Percentiles rank a stretch among this genome's conserved stretches.
phyloP scores from a whole-genome alignment of 225 moss, liverwort and hornwort genomes.

The Bryoerythrophyllum caledonicum region DNA sequence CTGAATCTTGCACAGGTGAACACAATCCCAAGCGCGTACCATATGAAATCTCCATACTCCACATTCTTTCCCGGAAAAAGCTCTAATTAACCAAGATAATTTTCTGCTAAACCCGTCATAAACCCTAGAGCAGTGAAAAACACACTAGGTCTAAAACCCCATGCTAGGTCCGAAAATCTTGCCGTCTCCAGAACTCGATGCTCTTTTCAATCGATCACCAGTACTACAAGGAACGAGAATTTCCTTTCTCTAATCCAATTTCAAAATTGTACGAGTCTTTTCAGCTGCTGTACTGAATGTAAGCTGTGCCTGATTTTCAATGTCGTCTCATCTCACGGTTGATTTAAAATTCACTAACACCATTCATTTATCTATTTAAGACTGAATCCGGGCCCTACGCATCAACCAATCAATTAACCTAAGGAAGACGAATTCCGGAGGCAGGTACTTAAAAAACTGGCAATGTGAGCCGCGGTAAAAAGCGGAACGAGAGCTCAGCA shows the following conservation, averaged over 20 bases:
- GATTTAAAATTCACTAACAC: neutral
- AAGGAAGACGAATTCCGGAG: neutral
- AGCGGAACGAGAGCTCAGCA: neutral
- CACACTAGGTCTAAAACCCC: neutral
- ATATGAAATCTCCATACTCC: neutral
- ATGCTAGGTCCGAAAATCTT: slow-evolving; percentile 8
- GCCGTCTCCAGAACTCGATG: slow-evolving; percentile 10
- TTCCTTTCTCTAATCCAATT: neutral
- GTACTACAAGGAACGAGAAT: neutral
- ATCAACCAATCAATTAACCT: neutral
- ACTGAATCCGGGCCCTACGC: neutral
- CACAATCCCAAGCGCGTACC: neutral
- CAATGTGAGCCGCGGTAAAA: slow-evolving; percentile 5
- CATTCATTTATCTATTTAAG: neutral
- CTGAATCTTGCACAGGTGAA: slow-evolving; percentile 2
- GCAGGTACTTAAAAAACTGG: neutral
- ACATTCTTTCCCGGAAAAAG: neutral
- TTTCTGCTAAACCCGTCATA: slow-evolving; percentile 13
- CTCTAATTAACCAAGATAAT: neutral
- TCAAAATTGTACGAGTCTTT: neutral
- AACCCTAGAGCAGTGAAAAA: slow-evolving; percentile 11
- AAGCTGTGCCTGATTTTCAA: slow-evolving; percentile 14
- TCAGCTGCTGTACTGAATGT: neutral
- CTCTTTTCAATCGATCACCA: neutral
- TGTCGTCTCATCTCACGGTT: slow-evolving; percentile 5